Evolutionary conservation across 1,284 basidiomycete genomes (phyloP).

Genomic region (Caloboletus firmus): DNA sequence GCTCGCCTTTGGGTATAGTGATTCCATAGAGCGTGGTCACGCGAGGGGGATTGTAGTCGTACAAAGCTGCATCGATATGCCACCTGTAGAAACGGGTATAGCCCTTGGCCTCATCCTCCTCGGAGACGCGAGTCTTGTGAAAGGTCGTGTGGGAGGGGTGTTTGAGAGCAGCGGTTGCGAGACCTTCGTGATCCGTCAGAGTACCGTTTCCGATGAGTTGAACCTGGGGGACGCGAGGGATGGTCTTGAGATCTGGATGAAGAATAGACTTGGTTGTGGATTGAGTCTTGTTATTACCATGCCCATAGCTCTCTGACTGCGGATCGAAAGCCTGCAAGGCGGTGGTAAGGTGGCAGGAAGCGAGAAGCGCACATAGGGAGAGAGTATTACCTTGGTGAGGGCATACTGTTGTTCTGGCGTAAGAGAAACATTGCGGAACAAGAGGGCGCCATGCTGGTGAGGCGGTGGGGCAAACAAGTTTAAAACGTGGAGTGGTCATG

Average conservation of each 20-base stretch:
- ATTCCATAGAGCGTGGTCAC: constrained; percentile 89
- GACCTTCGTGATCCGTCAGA: constrained; percentile 76
- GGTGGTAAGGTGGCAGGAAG: background rate
- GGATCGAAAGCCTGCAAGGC: constrained; percentile 68
- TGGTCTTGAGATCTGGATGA: constrained; percentile 84
- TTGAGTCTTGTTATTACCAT: constrained; percentile 82
- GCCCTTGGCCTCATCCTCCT: constrained; percentile 75
- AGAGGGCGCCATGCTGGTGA: constrained; percentile 64
- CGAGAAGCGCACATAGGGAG: background rate
- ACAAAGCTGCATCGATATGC: constrained; percentile 94
- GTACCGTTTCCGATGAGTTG: constrained; percentile 82
- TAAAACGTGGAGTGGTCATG: constrained; percentile 17
- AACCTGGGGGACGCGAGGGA: constrained; percentile 81
- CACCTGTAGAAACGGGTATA: constrained; percentile 86
- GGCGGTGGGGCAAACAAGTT: background rate
- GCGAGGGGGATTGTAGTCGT: constrained; percentile 82
- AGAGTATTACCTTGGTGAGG: constrained; percentile 64
- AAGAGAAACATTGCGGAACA: constrained; percentile 70
- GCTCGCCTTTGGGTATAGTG: constrained; percentile 65
- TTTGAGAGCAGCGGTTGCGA: constrained; percentile 67
- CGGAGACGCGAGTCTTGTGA: constrained; percentile 79
- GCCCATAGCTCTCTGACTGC: constrained; percentile 70
- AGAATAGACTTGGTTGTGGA: constrained; percentile 72
- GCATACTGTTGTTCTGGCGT: constrained; percentile 83
- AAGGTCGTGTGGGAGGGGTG: constrained; percentile 89